Evolutionary conservation across 2,329 filamentous ascomycete species (phyloP).

Genomic region (Fusarium sp.): DNA sequence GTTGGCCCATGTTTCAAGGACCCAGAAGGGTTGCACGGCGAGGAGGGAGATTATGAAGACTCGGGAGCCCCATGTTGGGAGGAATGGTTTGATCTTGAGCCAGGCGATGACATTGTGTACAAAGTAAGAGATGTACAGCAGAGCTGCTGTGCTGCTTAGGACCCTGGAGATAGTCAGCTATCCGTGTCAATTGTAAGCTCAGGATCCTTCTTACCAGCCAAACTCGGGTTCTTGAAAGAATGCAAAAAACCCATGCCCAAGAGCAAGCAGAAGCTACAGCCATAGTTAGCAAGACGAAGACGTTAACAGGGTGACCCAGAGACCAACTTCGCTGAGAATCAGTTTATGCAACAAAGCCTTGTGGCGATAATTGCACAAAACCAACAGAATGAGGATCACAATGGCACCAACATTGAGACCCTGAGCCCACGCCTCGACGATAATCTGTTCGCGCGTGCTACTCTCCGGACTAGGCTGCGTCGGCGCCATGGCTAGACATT

Average conservation of each 20-base stretch:
- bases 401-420: constrained; percentile 21
- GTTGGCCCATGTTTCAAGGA: constrained; percentile 29
- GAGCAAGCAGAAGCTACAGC: constrained; percentile 11
- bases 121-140: constrained; percentile 24
- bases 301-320: no score
- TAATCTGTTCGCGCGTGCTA: constrained; percentile 19
- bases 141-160: constrained; percentile 19
- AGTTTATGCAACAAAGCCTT: constrained; percentile 27
- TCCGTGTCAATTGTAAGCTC: not conserved
- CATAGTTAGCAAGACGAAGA: not conserved
- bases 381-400: constrained; percentile 9
- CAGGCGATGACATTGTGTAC: constrained; percentile 27
- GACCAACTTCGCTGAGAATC: constrained; percentile 17
- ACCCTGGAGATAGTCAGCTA: constrained; percentile 4
- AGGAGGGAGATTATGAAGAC: constrained; percentile 17
- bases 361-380: constrained; percentile 23
- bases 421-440: constrained; percentile 28
- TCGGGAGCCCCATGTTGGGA: constrained; percentile 19
- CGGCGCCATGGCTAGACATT: constrained; percentile 20
- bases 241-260: constrained; percentile 23
- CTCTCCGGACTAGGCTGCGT: constrained; percentile 11
- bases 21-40: constrained; percentile 21
- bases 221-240: constrained; percentile 25
- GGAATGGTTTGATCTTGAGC: constrained; percentile 22
- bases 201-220: constrained; percentile 15